Evolutionary conservation across 805 yeast species (phyloP), one percentile per base, ranked within the genome.

Genomic region (Kodamaea hsintzibuensis): DNA sequence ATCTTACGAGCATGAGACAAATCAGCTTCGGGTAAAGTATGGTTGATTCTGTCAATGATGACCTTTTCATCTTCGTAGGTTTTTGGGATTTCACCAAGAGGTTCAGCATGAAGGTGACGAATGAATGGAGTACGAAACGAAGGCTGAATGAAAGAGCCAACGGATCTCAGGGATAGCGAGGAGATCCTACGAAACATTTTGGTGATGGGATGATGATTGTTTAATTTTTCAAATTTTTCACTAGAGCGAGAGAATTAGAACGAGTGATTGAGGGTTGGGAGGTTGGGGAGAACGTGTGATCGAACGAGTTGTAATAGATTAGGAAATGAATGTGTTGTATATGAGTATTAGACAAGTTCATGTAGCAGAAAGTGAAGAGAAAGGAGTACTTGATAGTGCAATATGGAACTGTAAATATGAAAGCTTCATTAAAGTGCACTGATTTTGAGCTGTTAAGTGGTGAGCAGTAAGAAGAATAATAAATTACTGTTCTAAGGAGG

Each of bases 11-110:
- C 75, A 30, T 85, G 76, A 9, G 67, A 60, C 6, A 75, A 52
- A 64, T 89, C 96, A 27, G 68, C 71, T 18, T 77, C 82, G 2
- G 82, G 72, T 55, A 89, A 70, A 2, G 67, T 60, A 7, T 64
- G 65, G 56, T 79, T 75, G 59, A 88, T 77, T 59, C 81, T 80
- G 67, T 87, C 91, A 51, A 89, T 76, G 42, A 83, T 69, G 39
- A 78, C 85, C 67, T 86, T 86, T 64, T 89, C 96, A 60, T 88
- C 91, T 59, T 85, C 92, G 61, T 87, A 88, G 16, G 83, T 75
- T 46, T 65, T 55, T 9, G 80, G 80, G 44, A 49, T 60, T 50
- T 37, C 58, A 35, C 47, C 30, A 30, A 51, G 54, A 7, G 50
- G 51, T 37, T 47, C 51, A 7, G 54, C 27, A n/a, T 43, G 38